phyloP scores from a whole-genome alignment of 148 eudicot species.

The Silene conica region DNA sequence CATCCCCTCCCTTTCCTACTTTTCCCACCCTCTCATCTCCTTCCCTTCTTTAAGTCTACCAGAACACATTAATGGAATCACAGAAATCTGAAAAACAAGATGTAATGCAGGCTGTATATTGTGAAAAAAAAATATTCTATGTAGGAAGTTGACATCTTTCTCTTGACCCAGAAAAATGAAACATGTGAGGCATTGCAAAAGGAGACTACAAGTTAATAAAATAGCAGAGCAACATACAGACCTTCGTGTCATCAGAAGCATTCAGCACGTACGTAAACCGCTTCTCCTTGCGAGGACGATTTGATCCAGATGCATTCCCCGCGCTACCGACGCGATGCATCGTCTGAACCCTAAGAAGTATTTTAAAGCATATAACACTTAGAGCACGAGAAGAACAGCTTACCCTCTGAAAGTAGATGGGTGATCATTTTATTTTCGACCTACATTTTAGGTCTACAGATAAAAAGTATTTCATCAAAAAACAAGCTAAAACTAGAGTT shows the following conservation, averaged over 20 bases:
- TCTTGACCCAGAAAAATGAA: neutral
- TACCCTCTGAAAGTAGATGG: neutral
- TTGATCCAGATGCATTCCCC: constrained; percentile 74
- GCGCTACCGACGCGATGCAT: constrained; percentile 98
- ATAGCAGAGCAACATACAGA: constrained; percentile 14
- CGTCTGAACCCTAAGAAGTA: constrained; percentile 36
- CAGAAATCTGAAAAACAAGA: too few species aligned
- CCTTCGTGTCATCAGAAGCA: constrained; percentile 86
- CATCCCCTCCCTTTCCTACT: too few species aligned
- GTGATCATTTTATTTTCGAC: neutral
- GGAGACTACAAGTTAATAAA: neutral
- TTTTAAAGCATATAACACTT: neutral
- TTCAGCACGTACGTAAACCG: constrained; percentile 77
- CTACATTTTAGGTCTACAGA: neutral
- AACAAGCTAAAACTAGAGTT: neutral
- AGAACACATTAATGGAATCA: too few species aligned
- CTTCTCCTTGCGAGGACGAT: constrained; percentile 90
- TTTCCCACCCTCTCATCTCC: too few species aligned
- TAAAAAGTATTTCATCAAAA: neutral
- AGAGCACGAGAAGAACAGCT: neutral
- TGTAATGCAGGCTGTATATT: neutral
- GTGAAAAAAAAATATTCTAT: neutral
- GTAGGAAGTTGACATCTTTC: neutral
- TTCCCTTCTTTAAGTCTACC: too few species aligned
- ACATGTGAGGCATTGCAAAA: neutral